These are phyloP conservation scores for Populus tomentosa DNA, from an alignment of 441 rosid species.

Conservation along the genomic window DNA sequence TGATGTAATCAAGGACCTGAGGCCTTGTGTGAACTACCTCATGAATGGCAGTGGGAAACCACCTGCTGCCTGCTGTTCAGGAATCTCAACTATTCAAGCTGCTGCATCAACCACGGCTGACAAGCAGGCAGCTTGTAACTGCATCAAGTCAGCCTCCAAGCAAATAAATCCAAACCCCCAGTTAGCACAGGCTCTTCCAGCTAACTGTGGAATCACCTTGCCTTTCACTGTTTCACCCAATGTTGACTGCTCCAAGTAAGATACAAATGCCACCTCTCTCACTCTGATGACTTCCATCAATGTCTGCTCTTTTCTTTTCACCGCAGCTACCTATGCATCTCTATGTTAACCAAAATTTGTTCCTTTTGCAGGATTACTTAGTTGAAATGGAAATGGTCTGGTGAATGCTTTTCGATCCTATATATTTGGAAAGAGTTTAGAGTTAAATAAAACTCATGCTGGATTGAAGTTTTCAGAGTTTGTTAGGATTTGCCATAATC, in stretches of 20 bases:
- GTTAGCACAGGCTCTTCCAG: constrained; percentile 61
- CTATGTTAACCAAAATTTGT: not conserved
- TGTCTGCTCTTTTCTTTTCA: not conserved
- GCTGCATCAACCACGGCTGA: constrained; percentile 50
- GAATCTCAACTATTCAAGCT: constrained; percentile 46
- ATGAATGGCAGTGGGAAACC: constrained; percentile 60
- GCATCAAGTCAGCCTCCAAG: constrained; percentile 63
- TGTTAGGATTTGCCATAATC: too few species aligned
- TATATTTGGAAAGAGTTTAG: not conserved
- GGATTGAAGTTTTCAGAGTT: too few species aligned
- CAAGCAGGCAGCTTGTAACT: constrained; percentile 62
- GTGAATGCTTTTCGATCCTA: not conserved
- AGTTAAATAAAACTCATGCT: too few species aligned
- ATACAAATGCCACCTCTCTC: constrained; percentile 1
- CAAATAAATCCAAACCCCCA: constrained; percentile 51
- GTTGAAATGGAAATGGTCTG: not conserved
- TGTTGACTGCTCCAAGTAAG: constrained; percentile 67
- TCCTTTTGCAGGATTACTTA: constrained; percentile 18
- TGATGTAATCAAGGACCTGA: constrained; percentile 54
- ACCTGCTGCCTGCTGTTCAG: constrained; percentile 57
- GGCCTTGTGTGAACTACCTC: constrained; percentile 71
- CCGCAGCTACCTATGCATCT: not conserved
- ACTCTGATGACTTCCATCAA: not conserved
- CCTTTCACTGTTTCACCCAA: constrained; percentile 55
- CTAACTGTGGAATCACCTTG: constrained; percentile 58